Evolutionary conservation across 225 moss, liverwort and hornwort species (phyloP).

Genomic region (Pseudoscleropodium purum): DNA sequence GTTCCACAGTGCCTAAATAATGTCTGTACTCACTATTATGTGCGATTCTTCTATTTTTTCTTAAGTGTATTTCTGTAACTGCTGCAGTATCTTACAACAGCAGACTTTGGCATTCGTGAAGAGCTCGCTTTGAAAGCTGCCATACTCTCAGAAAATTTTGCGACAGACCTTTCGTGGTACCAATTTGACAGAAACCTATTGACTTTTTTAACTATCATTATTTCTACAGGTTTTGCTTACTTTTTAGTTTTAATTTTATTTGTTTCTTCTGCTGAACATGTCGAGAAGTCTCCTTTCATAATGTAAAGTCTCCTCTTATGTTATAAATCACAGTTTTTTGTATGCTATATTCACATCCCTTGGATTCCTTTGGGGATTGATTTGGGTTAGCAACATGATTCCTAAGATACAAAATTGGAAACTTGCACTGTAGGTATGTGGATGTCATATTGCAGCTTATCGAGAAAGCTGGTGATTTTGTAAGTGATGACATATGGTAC

Average conservation of each 20-base stretch:
- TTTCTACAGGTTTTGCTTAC: neutral
- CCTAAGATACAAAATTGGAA: neutral
- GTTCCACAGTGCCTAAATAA: neutral
- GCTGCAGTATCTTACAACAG: conserved; percentile 88
- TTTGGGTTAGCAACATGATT: neutral
- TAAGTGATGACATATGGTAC: conserved; percentile 98
- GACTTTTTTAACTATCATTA: neutral
- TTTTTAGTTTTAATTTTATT: neutral
- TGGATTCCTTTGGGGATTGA: neutral
- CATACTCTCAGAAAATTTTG: conserved; percentile 93
- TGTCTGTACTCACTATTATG: neutral
- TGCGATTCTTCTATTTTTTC: neutral
- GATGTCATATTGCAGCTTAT: conserved; percentile 95
- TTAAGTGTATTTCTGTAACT: neutral
- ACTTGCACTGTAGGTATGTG: conserved; percentile 66
- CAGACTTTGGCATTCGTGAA: conserved; percentile 97
- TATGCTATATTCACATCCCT: neutral
- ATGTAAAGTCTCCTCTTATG: neutral
- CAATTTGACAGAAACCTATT: neutral
- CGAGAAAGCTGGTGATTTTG: conserved; percentile 98
- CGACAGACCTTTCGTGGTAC: conserved; percentile 90
- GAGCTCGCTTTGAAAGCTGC: conserved; percentile 98
- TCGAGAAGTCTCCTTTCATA: neutral
- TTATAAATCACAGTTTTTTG: neutral
- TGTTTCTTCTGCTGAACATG: neutral